Base-by-base conservation (phyloP, 176 grass and related monocot genomes). In the Triticum timopheevii region DNA sequence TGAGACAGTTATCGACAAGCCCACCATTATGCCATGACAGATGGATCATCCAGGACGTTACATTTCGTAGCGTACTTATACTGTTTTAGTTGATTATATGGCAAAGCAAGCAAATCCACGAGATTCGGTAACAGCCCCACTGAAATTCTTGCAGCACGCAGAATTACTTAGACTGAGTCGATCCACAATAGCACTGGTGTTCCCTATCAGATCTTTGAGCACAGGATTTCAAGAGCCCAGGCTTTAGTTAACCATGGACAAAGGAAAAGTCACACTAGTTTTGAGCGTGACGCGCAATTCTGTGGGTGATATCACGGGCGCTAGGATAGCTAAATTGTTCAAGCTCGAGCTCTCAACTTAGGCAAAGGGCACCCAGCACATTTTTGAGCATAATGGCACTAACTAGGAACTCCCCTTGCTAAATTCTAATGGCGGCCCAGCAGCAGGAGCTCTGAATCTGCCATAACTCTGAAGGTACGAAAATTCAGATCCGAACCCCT, bases 401-500 rank as follows among this genome's bases (percentile, higher is more conserved):
- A 20, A 22, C 20, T 85, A 54, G 24, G 39, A 17, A 58, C 24
- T 59, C 4, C 59, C 16, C 44, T 35, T 35, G 12, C 6, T 25
- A 30, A 71, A 84, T 71, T 77, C 10, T 36, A 34, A 23, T 77
- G 39, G 9, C 10, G 16, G 8, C 52, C 82, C 63, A 35, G n/a
- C 4, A 10, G 42, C 19, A 78, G 45, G n/a, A 59, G n/a, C 30
- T 42, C 15, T 39, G 25, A 66, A 82, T 73, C 15, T 45, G 84
- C 15, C 3, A 7, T 16, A 38, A 50, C 10, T 7, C 62, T 31
- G 44, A 59, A 70, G 10, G 80, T 30, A 69, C 12, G 9, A 3
- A 28, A 83, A 80, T 80, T 79, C 62, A 88, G 84, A 84, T 83
- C 74, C 83, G 59, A 23, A 30, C 8, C 25, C 15, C 33, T 15